These are phyloP conservation scores for Cladophialophora carrionii DNA, from an alignment of 2,329 filamentous ascomycete genomes.

Conservation along the genomic window DNA sequence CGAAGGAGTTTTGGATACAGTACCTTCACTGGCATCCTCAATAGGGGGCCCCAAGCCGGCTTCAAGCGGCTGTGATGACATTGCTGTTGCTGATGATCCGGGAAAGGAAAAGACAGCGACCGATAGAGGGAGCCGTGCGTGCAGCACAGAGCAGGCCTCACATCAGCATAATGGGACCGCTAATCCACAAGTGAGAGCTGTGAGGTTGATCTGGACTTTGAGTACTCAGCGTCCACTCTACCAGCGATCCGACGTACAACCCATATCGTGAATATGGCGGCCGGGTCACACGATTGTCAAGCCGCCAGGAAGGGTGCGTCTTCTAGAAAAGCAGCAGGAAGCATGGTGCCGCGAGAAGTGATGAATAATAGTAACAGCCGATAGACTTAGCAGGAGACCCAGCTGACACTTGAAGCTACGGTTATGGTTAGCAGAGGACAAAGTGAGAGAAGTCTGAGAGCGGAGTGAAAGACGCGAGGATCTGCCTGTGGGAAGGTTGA, in stretches of 20 bases:
- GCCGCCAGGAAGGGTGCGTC: not conserved
- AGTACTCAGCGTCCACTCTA: not conserved
- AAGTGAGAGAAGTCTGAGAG: not conserved
- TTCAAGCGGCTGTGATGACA: slow-evolving; percentile 14
- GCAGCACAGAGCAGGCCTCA: not conserved
- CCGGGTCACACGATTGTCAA: not conserved
- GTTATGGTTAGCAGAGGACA: not conserved
- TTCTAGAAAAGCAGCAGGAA: not conserved
- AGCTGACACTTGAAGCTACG: not conserved
- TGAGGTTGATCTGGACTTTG: not conserved
- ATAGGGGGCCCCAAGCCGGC: slow-evolving; percentile 38
- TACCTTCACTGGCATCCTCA: slow-evolving; percentile 61
- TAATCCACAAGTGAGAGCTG: not conserved
- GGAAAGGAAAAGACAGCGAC: not conserved
- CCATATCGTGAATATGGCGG: slow-evolving; percentile 8
- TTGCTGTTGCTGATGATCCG: slow-evolving; percentile 10
- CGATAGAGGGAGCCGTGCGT: not conserved
- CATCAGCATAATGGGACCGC: not conserved
- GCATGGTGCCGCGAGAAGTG: not conserved
- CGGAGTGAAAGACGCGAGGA: not conserved
- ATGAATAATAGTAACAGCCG: not conserved
- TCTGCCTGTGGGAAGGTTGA: not conserved
- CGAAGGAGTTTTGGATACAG: not conserved
- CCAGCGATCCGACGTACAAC: not conserved
- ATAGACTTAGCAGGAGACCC: not conserved